Percentiles rank a stretch among this genome's conserved stretches.
These are phyloP conservation scores for Fremontodendron californicum DNA, from an alignment of 345 rosid genomes.

Conservation along the genomic window DNA sequence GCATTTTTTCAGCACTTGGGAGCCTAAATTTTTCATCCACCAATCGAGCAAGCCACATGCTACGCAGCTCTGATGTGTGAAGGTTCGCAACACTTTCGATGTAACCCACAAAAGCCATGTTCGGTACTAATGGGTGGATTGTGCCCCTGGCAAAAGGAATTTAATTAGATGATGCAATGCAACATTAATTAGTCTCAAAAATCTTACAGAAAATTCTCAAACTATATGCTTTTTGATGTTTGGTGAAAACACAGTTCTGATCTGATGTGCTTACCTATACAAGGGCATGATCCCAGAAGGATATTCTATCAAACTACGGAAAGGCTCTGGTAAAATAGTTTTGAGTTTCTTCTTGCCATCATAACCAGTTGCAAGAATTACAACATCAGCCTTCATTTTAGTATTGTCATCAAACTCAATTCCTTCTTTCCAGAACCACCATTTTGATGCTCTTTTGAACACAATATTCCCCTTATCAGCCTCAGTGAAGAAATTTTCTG, in stretches of 20 bases:
- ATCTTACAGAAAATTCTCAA: not conserved
- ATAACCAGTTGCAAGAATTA: constrained; percentile 74
- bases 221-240: not conserved
- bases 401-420: constrained; percentile 55
- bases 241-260: too few relatives aligned
- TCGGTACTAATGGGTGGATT: constrained; percentile 33
- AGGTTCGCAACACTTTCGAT: constrained; percentile 78
- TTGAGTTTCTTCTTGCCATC: constrained; percentile 78
- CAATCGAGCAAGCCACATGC: constrained; percentile 63
- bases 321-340: constrained; percentile 73
- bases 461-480: constrained; percentile 74
- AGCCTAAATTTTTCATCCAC: constrained; percentile 56
- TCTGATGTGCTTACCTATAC: not conserved
- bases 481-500: constrained; percentile 69
- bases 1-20: constrained; percentile 64
- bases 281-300: constrained; percentile 43
- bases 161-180: not conserved
- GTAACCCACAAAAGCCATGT: constrained; percentile 73
- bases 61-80: constrained; percentile 72
- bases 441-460: constrained; percentile 60
- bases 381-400: constrained; percentile 40
- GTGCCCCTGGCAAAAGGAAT: not conserved
- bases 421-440: constrained; percentile 75
- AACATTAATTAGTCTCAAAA: not conserved
- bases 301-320: constrained; percentile 48